phyloP scores from a whole-genome alignment of 371 early-diverging fungal species.

The Apophysomyces elegans region DNA sequence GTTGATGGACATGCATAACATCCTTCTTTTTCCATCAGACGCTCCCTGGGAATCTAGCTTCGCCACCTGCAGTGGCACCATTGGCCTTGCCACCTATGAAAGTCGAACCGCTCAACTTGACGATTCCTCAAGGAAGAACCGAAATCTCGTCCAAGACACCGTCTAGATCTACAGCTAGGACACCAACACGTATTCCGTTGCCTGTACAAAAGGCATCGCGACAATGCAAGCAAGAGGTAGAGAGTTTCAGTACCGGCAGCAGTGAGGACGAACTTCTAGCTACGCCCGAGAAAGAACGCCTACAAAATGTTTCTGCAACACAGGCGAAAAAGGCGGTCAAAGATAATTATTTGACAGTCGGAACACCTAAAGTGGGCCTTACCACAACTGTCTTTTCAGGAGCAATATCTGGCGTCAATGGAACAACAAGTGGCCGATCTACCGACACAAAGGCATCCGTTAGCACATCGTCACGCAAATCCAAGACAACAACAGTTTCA shows the following conservation, averaged over 20 bases:
- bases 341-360: neutral
- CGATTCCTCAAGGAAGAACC: constrained; percentile 17
- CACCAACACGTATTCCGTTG: constrained; percentile 39
- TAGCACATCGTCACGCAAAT: neutral
- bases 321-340: constrained; percentile 12
- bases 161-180: constrained; percentile 26
- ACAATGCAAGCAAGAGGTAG: constrained; percentile 14
- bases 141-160: constrained; percentile 13
- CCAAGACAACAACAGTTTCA: constrained; percentile 2
- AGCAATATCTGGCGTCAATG: neutral
- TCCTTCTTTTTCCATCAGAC: constrained; percentile 34
- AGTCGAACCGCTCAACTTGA: constrained; percentile 41
- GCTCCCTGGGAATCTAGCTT: constrained; percentile 44
- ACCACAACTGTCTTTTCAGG: constrained; percentile 31
- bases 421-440: neutral
- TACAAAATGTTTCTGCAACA: neutral
- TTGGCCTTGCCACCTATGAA: constrained; percentile 54
- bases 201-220: constrained; percentile 27
- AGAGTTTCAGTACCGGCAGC: constrained; percentile 13
- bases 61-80: constrained; percentile 40
- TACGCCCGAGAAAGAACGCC: constrained; percentile 20
- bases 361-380: constrained; percentile 25
- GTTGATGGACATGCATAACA: constrained; percentile 22
- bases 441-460: neutral
- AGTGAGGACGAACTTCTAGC: constrained; percentile 27